phyloP scores from a whole-genome alignment of 73 alveolate species.

The Paramecium pentaurelia region DNA sequence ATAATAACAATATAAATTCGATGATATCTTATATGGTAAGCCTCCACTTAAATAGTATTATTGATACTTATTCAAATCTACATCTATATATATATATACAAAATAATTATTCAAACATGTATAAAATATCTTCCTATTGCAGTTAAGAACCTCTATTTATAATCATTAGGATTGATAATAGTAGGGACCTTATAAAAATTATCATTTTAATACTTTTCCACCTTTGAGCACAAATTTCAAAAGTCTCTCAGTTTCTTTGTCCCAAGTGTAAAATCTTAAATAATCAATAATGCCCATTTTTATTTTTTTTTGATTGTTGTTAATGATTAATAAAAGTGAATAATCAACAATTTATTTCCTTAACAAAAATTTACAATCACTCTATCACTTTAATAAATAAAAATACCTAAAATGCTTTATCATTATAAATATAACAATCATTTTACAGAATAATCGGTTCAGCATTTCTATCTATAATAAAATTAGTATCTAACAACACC shows the following conservation, averaged over 20 bases:
- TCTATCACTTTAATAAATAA: background rate
- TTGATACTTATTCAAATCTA: background rate
- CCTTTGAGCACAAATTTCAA: conserved; percentile 11
- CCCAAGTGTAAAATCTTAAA: conserved; percentile 33
- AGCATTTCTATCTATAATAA: conserved; percentile 46
- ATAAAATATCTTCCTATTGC: background rate
- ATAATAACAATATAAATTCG: background rate
- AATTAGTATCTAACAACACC: conserved; percentile 39
- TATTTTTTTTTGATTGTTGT: background rate
- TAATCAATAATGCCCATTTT: conserved; percentile 13
- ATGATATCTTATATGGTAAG: background rate
- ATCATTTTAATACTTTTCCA: background rate
- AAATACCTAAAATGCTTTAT: background rate
- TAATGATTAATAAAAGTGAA: conserved; percentile 5
- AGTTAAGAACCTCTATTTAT: background rate
- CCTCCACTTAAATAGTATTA: conserved; percentile 1
- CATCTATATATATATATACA: background rate
- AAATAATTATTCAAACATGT: background rate
- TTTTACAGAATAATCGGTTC: conserved; percentile 36
- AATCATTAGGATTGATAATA: background rate
- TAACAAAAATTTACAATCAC: background rate
- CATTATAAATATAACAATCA: background rate
- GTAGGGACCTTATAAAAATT: background rate
- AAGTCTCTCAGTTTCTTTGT: background rate
- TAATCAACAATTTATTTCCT: background rate